Evolutionary conservation across 768 basidiomycete species (phyloP).

Genomic region (Termitomyces sp.): DNA sequence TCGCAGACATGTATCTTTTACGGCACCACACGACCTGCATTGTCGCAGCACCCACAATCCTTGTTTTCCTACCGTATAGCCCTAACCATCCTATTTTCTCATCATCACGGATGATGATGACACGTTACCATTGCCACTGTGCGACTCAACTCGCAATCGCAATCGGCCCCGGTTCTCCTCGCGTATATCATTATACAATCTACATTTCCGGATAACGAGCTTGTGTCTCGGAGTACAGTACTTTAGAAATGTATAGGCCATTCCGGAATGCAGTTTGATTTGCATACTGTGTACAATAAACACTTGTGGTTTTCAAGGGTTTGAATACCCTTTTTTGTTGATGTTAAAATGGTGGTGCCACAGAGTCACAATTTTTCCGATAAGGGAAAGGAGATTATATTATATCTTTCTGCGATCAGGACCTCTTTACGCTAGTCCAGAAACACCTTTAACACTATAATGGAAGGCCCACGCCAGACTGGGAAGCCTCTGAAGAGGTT

Average conservation of each 20-base stretch:
- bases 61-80: background rate
- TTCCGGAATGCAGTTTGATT: background rate
- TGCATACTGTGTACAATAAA: background rate
- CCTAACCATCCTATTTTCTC: background rate
- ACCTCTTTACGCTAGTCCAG: background rate
- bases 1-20: constrained; percentile 31
- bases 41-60: background rate
- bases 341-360: background rate
- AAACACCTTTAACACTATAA: background rate
- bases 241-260: background rate
- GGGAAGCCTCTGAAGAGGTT: no score
- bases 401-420: no score
- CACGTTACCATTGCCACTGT: constrained; percentile 2
- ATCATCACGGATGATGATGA: constrained; percentile 1
- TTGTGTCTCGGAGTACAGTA: background rate
- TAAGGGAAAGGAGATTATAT: no score
- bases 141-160: constrained; percentile 39
- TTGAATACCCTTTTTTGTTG: background rate
- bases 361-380: background rate
- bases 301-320: no score
- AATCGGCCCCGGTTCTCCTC: constrained; percentile 16
- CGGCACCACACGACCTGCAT: constrained; percentile 7
- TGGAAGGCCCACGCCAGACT: background rate
- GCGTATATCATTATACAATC: background rate
- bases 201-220: background rate